phyloP scores from a whole-genome alignment of 2,329 filamentous ascomycete species.

The Arthroderma sp. region DNA sequence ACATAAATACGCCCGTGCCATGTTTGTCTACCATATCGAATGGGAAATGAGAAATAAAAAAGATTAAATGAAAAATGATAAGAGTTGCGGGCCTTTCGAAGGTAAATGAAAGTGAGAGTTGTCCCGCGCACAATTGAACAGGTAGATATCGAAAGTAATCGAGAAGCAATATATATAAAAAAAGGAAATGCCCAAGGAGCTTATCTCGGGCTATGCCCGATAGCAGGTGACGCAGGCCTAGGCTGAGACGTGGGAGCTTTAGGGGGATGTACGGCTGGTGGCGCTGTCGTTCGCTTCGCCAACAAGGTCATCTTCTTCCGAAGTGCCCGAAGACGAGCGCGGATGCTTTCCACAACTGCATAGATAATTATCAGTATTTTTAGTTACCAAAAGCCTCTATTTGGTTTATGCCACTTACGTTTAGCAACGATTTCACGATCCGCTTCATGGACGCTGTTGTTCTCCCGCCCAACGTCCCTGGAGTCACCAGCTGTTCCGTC shows the following conservation, averaged over 20 bases:
- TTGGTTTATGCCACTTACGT: slow-evolving; percentile 25
- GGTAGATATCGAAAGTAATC: no score
- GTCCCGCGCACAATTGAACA: no score
- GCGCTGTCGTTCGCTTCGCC: slow-evolving; percentile 33
- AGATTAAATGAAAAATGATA: no score
- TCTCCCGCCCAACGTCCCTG: slow-evolving; percentile 22
- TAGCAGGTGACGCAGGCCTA: slow-evolving; percentile 20
- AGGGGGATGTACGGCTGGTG: slow-evolving; percentile 17
- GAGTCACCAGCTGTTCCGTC: slow-evolving; percentile 11
- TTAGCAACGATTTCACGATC: slow-evolving; percentile 38
- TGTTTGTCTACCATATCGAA: no score
- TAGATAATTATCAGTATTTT: not conserved
- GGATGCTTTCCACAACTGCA: slow-evolving; percentile 37
- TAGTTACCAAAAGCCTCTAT: no score
- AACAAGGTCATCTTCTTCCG: slow-evolving; percentile 38
- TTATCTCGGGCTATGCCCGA: slow-evolving; percentile 12
- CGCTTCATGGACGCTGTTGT: slow-evolving; percentile 34
- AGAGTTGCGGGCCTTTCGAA: no score
- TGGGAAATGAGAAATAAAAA: no score
- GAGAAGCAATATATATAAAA: no score
- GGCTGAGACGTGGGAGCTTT: slow-evolving; percentile 18
- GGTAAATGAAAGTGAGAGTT: no score
- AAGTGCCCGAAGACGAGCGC: slow-evolving; percentile 32
- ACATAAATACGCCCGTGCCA: no score
- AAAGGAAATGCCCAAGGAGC: no score